phyloP scores from a whole-genome alignment of 2,329 filamentous ascomycete genomes.

The Cordyceps fumosorosea region DNA sequence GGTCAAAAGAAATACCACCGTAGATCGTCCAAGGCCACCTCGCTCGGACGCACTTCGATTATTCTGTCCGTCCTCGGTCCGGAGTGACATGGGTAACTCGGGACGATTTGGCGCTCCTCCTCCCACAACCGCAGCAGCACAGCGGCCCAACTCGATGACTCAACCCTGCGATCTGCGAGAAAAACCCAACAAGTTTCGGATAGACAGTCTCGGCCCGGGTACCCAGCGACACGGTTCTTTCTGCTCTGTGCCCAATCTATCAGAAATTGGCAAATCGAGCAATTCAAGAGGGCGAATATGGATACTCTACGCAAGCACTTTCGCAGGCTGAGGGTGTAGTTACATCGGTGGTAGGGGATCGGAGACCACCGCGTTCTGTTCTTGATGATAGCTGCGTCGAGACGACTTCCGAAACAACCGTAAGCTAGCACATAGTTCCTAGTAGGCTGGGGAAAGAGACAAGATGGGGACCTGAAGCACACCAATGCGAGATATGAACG shows the following conservation, averaged over 20 bases:
- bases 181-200: neutral
- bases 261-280: neutral
- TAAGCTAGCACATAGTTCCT: neutral
- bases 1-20: neutral
- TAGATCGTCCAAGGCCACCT: neutral
- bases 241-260: neutral
- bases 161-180: neutral
- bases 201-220: neutral
- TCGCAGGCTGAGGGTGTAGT: neutral
- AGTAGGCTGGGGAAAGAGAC: slow-evolving; percentile 2
- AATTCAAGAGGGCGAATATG: neutral
- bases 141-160: neutral
- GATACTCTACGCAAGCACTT: neutral
- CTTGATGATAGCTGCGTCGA: neutral
- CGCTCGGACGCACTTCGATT: neutral
- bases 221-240: neutral
- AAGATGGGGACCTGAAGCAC: neutral
- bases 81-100: neutral
- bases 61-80: neutral
- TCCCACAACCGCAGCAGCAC: neutral
- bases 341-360: neutral
- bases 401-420: neutral
- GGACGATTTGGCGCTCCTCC: neutral
- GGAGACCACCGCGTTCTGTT: neutral
- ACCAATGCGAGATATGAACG: neutral